These are phyloP conservation scores for Umbelopsis vinacea DNA, from an alignment of 192 early-diverging fungal genomes.

Conservation along the genomic window DNA sequence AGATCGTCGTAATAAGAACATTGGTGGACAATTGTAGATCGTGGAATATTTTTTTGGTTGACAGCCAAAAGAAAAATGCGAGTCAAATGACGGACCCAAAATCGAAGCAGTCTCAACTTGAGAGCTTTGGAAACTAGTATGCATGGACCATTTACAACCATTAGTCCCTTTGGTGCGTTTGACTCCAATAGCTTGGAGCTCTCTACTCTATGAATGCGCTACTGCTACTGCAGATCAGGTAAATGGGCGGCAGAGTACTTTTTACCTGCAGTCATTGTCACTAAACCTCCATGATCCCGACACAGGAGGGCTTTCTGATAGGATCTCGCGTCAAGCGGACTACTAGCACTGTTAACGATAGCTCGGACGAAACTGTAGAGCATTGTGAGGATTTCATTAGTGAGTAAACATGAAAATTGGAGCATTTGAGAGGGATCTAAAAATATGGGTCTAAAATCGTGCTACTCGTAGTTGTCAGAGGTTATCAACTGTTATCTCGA, in stretches of 20 bases:
- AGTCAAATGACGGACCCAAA: neutral
- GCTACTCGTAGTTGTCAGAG: neutral
- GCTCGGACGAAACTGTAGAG: slow-evolving; percentile 8
- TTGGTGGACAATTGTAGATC: neutral
- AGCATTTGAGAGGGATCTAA: neutral
- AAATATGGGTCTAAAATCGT: too few species aligned
- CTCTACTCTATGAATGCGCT: slow-evolving; percentile 11
- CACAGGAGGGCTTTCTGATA: slow-evolving; percentile 13
- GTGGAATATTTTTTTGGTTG: neutral
- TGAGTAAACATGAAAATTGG: neutral
- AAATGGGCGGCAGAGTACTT: too few species aligned
- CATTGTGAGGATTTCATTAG: slow-evolving; percentile 7
- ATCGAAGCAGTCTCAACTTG: slow-evolving; percentile 3
- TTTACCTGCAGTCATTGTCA: too few species aligned
- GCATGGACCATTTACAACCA: slow-evolving; percentile 10
- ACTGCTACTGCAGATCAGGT: slow-evolving; percentile 6
- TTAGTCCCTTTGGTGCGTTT: neutral
- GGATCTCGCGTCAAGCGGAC: slow-evolving; percentile 8
- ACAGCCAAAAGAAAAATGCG: neutral
- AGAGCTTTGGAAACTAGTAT: neutral
- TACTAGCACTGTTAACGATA: slow-evolving; percentile 7
- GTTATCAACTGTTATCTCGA: slow-evolving; percentile 16
- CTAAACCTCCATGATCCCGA: too few species aligned
- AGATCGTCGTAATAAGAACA: slow-evolving; percentile 11
- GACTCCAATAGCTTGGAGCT: slow-evolving; percentile 14